These are phyloP conservation scores for Alnus glutinosa DNA, from an alignment of 306 rosid species.

Conservation along the genomic window DNA sequence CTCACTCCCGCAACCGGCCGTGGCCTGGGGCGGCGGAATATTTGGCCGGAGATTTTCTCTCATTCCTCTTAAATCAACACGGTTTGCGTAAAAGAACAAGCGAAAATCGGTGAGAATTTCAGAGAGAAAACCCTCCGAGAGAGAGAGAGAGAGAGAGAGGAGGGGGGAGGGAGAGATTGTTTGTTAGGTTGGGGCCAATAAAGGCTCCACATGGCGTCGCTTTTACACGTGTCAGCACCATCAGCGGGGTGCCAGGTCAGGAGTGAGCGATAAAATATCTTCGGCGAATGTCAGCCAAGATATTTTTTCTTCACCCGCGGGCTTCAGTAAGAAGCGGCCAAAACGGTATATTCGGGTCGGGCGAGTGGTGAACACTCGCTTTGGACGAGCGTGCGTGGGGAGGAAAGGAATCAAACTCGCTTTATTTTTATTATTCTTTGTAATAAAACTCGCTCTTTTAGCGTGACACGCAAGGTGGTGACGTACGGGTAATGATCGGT, in stretches of 20 bases:
- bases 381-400: not conserved
- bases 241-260: constrained; percentile 51
- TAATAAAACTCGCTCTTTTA: not conserved
- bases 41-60: constrained; percentile 33
- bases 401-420: not conserved
- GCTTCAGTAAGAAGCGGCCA: not conserved
- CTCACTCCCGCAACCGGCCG: constrained; percentile 22
- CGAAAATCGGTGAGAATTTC: constrained; percentile 1
- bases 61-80: constrained; percentile 37
- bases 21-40: constrained; percentile 28
- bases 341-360: not conserved
- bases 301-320: constrained; percentile 38
- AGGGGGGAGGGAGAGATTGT: constrained; percentile 5
- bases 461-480: not conserved
- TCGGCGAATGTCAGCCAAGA: constrained; percentile 54
- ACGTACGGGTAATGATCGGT: not conserved
- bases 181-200: constrained; percentile 26
- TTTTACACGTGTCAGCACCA: constrained; percentile 75
- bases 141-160: not conserved
- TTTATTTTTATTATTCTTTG: too few relatives aligned
- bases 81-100: constrained; percentile 2
- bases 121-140: constrained; percentile 40
- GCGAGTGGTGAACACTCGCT: not conserved
- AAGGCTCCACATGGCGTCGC: constrained; percentile 73
- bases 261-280: constrained; percentile 57